Conservation (phyloP, 768 basidiomycete species). For the Trametopsis cervina region DNA sequence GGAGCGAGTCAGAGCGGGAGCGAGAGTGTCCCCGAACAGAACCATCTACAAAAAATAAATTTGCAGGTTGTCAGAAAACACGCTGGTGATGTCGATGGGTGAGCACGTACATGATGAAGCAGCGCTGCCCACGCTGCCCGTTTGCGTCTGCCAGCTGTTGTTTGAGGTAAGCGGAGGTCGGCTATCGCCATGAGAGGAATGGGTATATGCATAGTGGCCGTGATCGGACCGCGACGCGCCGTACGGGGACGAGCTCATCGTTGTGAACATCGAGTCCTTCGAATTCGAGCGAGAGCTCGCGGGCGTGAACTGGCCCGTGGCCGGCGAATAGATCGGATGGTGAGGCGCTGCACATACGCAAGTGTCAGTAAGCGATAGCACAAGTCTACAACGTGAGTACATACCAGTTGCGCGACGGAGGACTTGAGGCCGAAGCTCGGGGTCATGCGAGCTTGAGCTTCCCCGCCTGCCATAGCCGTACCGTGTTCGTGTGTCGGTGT, state of each 20-base stretch:
- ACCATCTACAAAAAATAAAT: constrained; percentile 16
- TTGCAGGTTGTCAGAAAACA: constrained; percentile 1
- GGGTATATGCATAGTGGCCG: constrained; percentile 36
- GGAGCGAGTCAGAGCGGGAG: constrained; percentile 15
- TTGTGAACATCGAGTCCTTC: constrained; percentile 39
- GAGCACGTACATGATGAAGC: constrained; percentile 36
- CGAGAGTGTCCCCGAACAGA: constrained; percentile 17
- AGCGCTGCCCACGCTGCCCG: constrained; percentile 31
- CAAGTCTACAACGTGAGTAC: constrained; percentile 5
- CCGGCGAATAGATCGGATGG: constrained; percentile 19
- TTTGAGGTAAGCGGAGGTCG: constrained; percentile 43
- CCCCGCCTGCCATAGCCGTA: constrained; percentile 28
- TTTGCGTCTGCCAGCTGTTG: constrained; percentile 41
- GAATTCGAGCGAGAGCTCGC: constrained; percentile 47
- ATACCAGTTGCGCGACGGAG: constrained; percentile 27
- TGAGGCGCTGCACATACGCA: constrained; percentile 10
- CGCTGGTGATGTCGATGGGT: background rate
- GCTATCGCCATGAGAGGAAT: constrained; percentile 25
- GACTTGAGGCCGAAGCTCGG: constrained; percentile 29
- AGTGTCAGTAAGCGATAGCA: constrained; percentile 14
- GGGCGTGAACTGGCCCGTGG: constrained; percentile 24
- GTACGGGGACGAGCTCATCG: constrained; percentile 24
- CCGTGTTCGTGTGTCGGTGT: constrained; percentile 23
- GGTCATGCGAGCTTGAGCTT: constrained; percentile 17
- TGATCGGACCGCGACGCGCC: constrained; percentile 28